Evolutionary conservation across 345 rosid species (phyloP).

Genomic region (Ricinus communis): DNA sequence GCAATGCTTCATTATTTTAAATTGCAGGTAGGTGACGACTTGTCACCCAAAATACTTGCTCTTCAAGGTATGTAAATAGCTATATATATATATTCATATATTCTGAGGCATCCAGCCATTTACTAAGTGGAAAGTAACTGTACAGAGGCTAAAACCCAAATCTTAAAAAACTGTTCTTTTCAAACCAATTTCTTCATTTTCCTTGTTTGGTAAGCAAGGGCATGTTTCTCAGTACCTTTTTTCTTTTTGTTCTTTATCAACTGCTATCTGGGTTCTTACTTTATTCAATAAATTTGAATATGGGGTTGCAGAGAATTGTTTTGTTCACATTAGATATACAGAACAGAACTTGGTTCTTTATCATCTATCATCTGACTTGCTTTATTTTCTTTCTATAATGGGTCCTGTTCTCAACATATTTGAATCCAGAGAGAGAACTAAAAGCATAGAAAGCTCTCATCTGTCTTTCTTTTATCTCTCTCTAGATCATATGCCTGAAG

Average conservation of each 20-base stretch:
- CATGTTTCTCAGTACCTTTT: slow-evolving; percentile 2
- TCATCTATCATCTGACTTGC: background rate
- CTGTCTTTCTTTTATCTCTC: too few relatives aligned
- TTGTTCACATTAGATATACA: too few relatives aligned
- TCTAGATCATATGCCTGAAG: too few relatives aligned
- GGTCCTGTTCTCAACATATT: too few relatives aligned
- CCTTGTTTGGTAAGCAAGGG: slow-evolving; percentile 2
- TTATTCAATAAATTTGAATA: too few relatives aligned
- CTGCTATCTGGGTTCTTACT: too few relatives aligned
- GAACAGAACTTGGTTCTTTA: too few relatives aligned
- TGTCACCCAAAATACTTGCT: background rate
- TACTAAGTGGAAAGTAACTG: background rate
- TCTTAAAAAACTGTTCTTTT: background rate
- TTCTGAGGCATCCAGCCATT: too few relatives aligned
- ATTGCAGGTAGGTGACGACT: background rate
- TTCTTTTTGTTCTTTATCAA: too few relatives aligned
- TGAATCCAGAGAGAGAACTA: too few relatives aligned
- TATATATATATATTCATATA: background rate
- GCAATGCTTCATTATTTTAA: background rate
- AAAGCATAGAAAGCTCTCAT: too few relatives aligned
- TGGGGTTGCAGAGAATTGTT: too few relatives aligned
- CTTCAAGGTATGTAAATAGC: background rate
- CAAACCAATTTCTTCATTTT: slow-evolving; percentile 11
- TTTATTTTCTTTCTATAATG: background rate
- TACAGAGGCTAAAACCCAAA: background rate